Percentiles rank a stretch among this genome's conserved stretches.
phyloP scores from a whole-genome alignment of 257 asterid species.

The Lycium barbarum region DNA sequence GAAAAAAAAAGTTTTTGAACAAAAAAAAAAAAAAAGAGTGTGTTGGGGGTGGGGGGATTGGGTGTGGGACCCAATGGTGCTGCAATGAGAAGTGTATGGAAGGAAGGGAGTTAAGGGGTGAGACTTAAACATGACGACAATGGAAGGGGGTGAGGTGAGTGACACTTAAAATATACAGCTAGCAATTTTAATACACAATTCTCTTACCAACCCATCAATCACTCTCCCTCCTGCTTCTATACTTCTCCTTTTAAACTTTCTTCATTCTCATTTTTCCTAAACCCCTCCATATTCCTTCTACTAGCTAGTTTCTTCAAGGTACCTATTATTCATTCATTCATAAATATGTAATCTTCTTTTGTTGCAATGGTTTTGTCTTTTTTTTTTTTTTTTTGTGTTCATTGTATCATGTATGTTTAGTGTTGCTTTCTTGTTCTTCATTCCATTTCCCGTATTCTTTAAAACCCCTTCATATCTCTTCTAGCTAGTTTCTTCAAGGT shows the following conservation, averaged over 20 bases:
- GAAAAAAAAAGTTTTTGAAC: too few species aligned
- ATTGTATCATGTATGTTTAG: too few species aligned
- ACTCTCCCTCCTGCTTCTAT: not conserved
- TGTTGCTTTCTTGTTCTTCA: not conserved
- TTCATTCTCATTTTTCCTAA: not conserved
- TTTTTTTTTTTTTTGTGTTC: too few species aligned
- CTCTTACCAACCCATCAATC: slow-evolving; percentile 24
- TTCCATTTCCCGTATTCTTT: not conserved
- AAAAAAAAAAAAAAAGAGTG: not conserved
- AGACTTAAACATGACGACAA: slow-evolving; percentile 23
- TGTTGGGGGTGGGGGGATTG: too few species aligned
- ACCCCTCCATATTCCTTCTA: not conserved
- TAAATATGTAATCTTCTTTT: not conserved
- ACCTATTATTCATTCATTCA: not conserved
- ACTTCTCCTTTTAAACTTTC: not conserved
- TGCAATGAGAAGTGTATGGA: too few species aligned
- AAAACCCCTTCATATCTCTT: not conserved
- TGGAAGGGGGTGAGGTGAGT: slow-evolving; percentile 23
- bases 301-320: slow-evolving; percentile 19
- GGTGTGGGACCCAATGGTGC: too few species aligned
- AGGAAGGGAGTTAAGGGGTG: too few species aligned
- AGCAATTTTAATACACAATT: slow-evolving; percentile 25
- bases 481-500: not conserved
- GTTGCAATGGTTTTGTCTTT: slow-evolving; percentile 12
- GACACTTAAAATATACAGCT: slow-evolving; percentile 20